phyloP scores from a whole-genome alignment of 2,329 filamentous ascomycete genomes.

The Alternaria sp. region DNA sequence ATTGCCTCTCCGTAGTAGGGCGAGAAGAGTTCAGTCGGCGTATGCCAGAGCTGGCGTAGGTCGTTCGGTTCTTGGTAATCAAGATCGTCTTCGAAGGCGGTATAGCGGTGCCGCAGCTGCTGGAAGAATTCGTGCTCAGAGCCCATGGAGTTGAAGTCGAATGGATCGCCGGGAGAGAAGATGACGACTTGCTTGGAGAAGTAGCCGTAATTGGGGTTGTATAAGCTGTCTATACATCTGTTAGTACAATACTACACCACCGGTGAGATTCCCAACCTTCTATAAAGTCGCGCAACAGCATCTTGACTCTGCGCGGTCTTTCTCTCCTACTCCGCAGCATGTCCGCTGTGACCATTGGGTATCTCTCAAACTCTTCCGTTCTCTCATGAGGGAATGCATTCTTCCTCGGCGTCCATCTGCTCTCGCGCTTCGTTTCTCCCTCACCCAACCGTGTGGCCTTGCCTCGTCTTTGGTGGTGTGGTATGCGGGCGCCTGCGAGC shows the following conservation, averaged over 20 bases:
- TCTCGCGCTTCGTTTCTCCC: constrained; percentile 61
- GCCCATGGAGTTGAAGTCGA: constrained; percentile 80
- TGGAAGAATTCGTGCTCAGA: constrained; percentile 87
- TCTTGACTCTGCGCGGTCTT: constrained; percentile 87
- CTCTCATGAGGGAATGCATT: constrained; percentile 78
- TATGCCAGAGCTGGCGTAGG: constrained; percentile 95
- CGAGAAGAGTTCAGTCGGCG: constrained; percentile 93
- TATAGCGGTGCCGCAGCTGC: constrained; percentile 79
- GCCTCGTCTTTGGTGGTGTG: constrained; percentile 37
- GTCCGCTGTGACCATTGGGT: constrained; percentile 83
- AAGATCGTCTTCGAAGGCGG: constrained; percentile 85
- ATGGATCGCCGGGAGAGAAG: constrained; percentile 89
- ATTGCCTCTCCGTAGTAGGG: constrained; percentile 98
- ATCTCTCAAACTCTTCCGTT: constrained; percentile 78
- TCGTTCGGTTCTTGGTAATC: constrained; percentile 75
- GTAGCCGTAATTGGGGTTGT: constrained; percentile 94
- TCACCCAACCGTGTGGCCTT: constrained; percentile 37
- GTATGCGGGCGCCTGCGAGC: constrained; percentile 47
- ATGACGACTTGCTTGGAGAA: constrained; percentile 97
- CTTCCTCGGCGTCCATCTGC: constrained; percentile 84
- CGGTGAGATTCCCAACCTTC: constrained; percentile 67
- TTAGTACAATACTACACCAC: background rate
- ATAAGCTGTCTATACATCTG: constrained; percentile 71
- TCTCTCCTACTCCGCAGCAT: constrained; percentile 75
- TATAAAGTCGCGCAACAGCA: constrained; percentile 97